Percentiles rank a stretch among this genome's conserved stretches.
phyloP scores from a whole-genome alignment of 208 protist species.

The Spironucleus salmonicida region DNA sequence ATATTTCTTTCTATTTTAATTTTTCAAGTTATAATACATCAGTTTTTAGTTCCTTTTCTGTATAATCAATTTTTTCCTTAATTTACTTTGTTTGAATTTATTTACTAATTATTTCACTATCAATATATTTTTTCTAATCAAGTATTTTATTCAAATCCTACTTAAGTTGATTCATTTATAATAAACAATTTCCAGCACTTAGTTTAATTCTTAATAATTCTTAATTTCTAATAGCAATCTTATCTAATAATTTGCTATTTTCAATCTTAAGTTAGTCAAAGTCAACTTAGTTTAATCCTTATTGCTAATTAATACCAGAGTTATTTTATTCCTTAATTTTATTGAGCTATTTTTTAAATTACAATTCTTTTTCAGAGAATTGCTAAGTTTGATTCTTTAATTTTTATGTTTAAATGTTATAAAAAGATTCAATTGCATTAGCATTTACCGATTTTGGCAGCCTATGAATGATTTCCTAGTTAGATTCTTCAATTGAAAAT shows the following conservation, averaged over 20 bases:
- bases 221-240: slow-evolving; percentile 71
- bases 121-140: slow-evolving; percentile 58
- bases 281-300: slow-evolving; percentile 69
- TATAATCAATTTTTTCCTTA: background rate
- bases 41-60: background rate
- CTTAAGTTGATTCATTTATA: slow-evolving; percentile 65
- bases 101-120: slow-evolving; percentile 54
- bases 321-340: too few relatives aligned
- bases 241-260: slow-evolving; percentile 74
- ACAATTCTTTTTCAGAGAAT: too few relatives aligned
- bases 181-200: slow-evolving; percentile 69
- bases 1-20: slow-evolving; percentile 16
- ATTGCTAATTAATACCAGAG: too few relatives aligned
- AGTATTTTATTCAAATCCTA: slow-evolving; percentile 60
- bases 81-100: background rate
- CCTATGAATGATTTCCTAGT: too few relatives aligned
- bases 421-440: too few relatives aligned
- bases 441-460: too few relatives aligned
- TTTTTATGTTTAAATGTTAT: too few relatives aligned
- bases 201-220: slow-evolving; percentile 74
- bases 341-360: too few relatives aligned
- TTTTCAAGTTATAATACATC: background rate
- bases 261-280: slow-evolving; percentile 81
- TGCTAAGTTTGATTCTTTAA: too few relatives aligned
- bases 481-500: too few relatives aligned